phyloP scores from a whole-genome alignment of 805 yeast species.

The Torulaspora indica region DNA sequence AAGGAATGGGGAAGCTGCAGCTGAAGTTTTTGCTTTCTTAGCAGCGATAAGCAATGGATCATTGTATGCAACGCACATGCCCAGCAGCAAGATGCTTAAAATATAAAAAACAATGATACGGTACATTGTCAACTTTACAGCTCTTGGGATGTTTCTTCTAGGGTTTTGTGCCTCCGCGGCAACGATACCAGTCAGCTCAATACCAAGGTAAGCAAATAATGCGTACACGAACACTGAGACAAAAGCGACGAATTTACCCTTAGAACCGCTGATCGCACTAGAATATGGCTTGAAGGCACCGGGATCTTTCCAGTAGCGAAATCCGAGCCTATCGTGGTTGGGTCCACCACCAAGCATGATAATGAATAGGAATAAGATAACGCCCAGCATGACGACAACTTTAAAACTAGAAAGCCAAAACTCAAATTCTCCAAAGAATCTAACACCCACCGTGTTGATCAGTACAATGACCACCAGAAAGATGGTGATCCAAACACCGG shows the following conservation, averaged over 20 bases:
- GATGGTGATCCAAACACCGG: constrained; percentile 45
- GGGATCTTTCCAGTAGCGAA: constrained; percentile 64
- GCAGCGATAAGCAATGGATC: constrained; percentile 50
- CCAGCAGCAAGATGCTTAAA: constrained; percentile 55
- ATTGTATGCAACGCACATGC: constrained; percentile 61
- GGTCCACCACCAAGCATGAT: constrained; percentile 79
- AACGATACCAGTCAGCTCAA: constrained; percentile 65
- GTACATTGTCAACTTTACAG: constrained; percentile 63
- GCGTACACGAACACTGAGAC: constrained; percentile 60
- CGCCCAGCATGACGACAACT: constrained; percentile 60
- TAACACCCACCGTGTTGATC: constrained; percentile 38
- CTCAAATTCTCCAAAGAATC: constrained; percentile 46
- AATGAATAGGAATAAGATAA: constrained; percentile 57
- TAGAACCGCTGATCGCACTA: constrained; percentile 42
- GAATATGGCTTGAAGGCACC: constrained; percentile 53
- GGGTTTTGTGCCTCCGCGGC: constrained; percentile 73
- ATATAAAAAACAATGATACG: constrained; percentile 63
- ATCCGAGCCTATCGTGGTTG: constrained; percentile 65
- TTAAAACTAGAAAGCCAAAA: constrained; percentile 55
- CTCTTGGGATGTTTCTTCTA: constrained; percentile 63
- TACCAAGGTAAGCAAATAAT: constrained; percentile 66
- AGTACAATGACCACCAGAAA: constrained; percentile 37
- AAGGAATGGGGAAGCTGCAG: constrained; percentile 80
- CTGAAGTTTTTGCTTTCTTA: constrained; percentile 45
- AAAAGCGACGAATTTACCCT: constrained; percentile 59